Evolutionary conservation across 345 rosid genomes (phyloP).

Genomic region (Garcia nutans): DNA sequence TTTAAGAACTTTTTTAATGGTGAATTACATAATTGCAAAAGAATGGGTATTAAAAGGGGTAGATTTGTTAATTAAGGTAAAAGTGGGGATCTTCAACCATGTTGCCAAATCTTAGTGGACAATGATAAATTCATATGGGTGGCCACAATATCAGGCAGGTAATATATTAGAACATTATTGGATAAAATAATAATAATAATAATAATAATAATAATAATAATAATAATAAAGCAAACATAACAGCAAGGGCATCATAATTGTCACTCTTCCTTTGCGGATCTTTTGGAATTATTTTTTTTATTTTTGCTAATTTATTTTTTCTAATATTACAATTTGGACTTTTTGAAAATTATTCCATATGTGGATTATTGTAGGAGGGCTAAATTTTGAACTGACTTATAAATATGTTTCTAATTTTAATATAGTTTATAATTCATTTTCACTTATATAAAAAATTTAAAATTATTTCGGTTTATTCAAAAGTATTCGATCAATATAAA

Average conservation of each 20-base stretch:
- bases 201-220: background rate
- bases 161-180: slow-evolving; percentile 1
- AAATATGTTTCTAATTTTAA: too few relatives aligned
- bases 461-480: too few relatives aligned
- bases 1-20: too few relatives aligned
- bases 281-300: background rate
- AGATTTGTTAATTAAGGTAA: too few relatives aligned
- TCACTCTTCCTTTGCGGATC: background rate
- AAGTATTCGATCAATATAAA: too few relatives aligned
- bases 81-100: background rate
- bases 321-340: background rate
- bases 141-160: slow-evolving; percentile 18
- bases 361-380: too few relatives aligned
- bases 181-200: background rate
- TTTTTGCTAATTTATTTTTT: background rate
- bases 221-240: slow-evolving; percentile 9
- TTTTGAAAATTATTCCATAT: too few relatives aligned
- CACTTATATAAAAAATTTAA: too few relatives aligned
- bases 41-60: background rate
- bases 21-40: too few relatives aligned
- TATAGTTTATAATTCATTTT: too few relatives aligned
- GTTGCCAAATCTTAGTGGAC: background rate
- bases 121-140: slow-evolving; percentile 8
- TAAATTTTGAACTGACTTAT: too few relatives aligned
- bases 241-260: background rate